A percentile compares a stretch with the other conserved stretches of the same genome.
phyloP scores from a whole-genome alignment of 768 basidiomycete genomes.

The Lyophyllum decastes region DNA sequence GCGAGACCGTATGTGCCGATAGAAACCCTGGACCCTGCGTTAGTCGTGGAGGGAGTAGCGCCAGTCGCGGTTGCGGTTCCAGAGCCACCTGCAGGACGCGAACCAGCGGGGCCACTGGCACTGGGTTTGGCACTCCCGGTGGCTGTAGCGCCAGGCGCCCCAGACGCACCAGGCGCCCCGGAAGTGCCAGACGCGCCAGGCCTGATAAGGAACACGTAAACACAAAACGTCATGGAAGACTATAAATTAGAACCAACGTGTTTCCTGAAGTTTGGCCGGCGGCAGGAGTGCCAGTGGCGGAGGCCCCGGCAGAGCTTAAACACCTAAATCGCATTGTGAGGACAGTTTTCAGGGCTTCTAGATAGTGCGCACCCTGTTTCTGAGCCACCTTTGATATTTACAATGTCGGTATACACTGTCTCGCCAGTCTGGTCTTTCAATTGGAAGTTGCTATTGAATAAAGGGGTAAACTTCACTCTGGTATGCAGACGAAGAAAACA shows the following conservation, averaged over 20 bases:
- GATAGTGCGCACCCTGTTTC: slow-evolving; percentile 32
- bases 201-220: not conserved
- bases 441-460: slow-evolving; percentile 42
- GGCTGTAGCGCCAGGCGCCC: not conserved
- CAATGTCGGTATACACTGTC: slow-evolving; percentile 50
- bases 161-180: not conserved
- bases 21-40: slow-evolving; percentile 30
- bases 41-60: slow-evolving; percentile 16
- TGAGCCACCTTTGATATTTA: slow-evolving; percentile 41
- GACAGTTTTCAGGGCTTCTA: not conserved
- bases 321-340: slow-evolving; percentile 17
- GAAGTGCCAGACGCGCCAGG: not conserved
- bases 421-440: slow-evolving; percentile 62
- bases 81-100: slow-evolving; percentile 8
- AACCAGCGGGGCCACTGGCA: slow-evolving; percentile 11
- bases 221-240: not conserved
- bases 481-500: not conserved
- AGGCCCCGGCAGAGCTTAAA: slow-evolving; percentile 13
- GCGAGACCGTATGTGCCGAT: slow-evolving; percentile 43
- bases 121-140: not conserved
- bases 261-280: slow-evolving; percentile 9
- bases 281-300: not conserved
- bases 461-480: not conserved
- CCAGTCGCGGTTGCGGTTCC: slow-evolving; percentile 10
- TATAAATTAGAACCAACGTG: slow-evolving; percentile 9